Percentiles rank a stretch among this genome's conserved stretches.
Evolutionary conservation across 179 eudicot species (phyloP).

Genomic region (Heliamphora pulchella): DNA sequence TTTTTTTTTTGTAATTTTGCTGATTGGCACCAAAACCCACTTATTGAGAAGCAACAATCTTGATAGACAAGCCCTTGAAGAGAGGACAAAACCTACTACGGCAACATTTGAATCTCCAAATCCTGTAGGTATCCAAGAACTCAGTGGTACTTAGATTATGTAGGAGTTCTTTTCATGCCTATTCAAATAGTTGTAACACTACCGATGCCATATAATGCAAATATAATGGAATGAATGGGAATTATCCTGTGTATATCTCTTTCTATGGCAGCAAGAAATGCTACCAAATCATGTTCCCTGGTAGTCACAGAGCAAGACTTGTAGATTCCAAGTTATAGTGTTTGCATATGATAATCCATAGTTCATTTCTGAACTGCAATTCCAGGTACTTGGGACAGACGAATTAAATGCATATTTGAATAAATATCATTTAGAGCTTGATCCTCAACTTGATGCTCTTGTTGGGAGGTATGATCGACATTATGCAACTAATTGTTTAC

Average conservation of each 20-base stretch:
- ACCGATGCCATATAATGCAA: neutral
- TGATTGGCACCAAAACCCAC: neutral
- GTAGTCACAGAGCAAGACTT: neutral
- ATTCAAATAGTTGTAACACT: neutral
- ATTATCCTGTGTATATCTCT: neutral
- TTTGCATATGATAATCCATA: neutral
- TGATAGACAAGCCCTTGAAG: neutral
- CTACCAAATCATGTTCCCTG: neutral
- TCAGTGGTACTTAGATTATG: neutral
- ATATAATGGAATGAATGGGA: neutral
- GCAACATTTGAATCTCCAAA: neutral
- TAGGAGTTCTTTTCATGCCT: neutral
- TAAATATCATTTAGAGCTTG: constrained; percentile 76
- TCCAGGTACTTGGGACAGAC: constrained; percentile 88
- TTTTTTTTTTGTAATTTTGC: neutral
- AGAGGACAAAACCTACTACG: neutral
- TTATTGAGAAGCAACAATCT: neutral
- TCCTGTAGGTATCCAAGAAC: neutral
- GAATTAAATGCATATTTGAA: constrained; percentile 75
- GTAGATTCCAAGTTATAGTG: constrained; percentile 3
- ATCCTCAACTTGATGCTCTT: constrained; percentile 86
- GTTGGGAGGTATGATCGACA: constrained; percentile 65
- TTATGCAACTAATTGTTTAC: neutral
- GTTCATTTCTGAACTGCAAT: constrained; percentile 10
- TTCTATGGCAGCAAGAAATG: neutral